Conservation (phyloP, 2,329 filamentous ascomycete species). For the Albophoma yamanashiensis region DNA sequence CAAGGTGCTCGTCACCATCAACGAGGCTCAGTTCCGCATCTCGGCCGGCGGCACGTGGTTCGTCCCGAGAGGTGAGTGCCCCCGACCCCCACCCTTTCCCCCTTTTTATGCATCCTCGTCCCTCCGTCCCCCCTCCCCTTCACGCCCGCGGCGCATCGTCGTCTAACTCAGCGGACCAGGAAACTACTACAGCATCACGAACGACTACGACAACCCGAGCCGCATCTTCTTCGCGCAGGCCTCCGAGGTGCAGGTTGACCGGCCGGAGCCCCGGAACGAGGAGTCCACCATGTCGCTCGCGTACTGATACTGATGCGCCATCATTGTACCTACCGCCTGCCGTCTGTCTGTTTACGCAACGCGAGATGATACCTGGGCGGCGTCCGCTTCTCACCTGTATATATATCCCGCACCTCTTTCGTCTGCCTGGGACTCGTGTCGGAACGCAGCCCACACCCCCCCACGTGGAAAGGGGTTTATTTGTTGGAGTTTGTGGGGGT, state of each 20-base stretch:
- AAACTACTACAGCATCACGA: conserved; percentile 86
- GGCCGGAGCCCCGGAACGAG: background rate
- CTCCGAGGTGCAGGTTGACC: conserved; percentile 43
- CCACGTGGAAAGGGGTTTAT: background rate
- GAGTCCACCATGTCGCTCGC: background rate
- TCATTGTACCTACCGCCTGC: background rate
- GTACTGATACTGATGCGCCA: background rate
- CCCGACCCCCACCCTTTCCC: background rate
- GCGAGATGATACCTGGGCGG: background rate
- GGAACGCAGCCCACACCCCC: background rate
- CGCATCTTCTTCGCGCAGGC: conserved; percentile 90
- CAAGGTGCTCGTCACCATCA: conserved; percentile 68
- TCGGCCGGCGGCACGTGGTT: conserved; percentile 86
- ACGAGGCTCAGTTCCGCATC: conserved; percentile 68
- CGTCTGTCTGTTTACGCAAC: no score
- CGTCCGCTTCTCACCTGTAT: background rate
- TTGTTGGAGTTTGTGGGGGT: background rate
- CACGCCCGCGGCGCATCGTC: background rate
- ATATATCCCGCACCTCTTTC: background rate
- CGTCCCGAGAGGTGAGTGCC: conserved; percentile 75
- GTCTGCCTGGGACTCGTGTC: background rate
- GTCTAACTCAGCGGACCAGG: conserved; percentile 40
- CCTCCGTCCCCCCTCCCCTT: background rate
- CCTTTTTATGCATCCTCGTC: no score
- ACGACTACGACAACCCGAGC: conserved; percentile 61